These are phyloP conservation scores for Lumnitzera racemosa DNA, from an alignment of 345 rosid genomes.

Conservation along the genomic window DNA sequence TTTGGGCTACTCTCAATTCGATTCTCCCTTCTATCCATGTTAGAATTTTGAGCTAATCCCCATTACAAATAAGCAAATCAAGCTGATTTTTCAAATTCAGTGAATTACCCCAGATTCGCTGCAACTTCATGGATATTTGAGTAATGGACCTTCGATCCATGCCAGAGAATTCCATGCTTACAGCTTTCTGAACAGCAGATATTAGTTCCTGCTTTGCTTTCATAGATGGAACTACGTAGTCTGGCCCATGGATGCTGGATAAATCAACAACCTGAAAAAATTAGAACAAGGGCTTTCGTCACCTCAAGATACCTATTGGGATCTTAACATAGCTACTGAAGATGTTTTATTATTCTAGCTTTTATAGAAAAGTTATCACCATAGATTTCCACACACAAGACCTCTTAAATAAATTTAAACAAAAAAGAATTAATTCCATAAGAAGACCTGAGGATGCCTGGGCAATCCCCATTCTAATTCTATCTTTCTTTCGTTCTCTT, in stretches of 20 bases:
- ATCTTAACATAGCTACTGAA: background rate
- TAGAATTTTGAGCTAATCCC: too few relatives aligned
- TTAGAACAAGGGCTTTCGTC: slow-evolving; percentile 1
- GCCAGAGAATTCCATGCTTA: slow-evolving; percentile 54
- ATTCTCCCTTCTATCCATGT: too few relatives aligned
- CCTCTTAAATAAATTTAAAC: too few relatives aligned
- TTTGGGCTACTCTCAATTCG: too few relatives aligned
- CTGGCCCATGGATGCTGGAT: slow-evolving; percentile 64
- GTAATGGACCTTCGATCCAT: slow-evolving; percentile 57
- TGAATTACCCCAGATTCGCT: slow-evolving; percentile 65
- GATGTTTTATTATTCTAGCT: background rate
- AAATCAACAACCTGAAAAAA: slow-evolving; percentile 60
- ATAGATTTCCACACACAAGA: too few relatives aligned
- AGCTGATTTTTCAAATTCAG: background rate
- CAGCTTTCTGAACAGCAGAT: slow-evolving; percentile 70
- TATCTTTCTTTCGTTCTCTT: too few relatives aligned
- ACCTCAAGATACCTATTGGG: background rate
- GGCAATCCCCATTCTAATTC: too few relatives aligned
- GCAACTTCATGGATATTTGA: slow-evolving; percentile 65
- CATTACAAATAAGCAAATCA: too few relatives aligned
- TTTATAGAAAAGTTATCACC: too few relatives aligned
- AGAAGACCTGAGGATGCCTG: too few relatives aligned
- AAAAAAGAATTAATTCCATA: too few relatives aligned
- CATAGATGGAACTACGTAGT: slow-evolving; percentile 43
- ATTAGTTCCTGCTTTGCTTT: slow-evolving; percentile 55